Percentiles rank a stretch among this genome's conserved stretches.
Conservation (phyloP, 108 stramenopile species). For the Cyclotella atomus region DNA sequence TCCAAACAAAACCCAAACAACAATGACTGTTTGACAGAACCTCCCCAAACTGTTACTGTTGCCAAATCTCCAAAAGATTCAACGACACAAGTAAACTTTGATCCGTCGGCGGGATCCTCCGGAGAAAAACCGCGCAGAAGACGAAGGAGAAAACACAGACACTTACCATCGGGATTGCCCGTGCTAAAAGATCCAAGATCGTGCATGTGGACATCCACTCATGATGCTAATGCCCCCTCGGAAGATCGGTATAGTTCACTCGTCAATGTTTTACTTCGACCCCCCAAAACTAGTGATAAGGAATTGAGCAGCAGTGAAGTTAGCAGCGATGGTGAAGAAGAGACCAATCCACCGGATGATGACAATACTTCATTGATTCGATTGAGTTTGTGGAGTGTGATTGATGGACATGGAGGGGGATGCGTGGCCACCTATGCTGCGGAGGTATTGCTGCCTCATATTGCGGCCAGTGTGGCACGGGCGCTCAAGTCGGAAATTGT, state of each 20-base stretch:
- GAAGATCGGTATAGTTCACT: constrained; percentile 83
- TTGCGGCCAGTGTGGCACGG: constrained; percentile 70
- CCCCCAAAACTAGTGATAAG: constrained; percentile 28
- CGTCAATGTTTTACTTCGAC: constrained; percentile 73
- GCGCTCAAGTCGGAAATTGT: constrained; percentile 79
- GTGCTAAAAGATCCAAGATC: constrained; percentile 65
- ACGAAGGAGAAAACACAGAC: constrained; percentile 21
- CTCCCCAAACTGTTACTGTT: not conserved
- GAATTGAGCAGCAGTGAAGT: constrained; percentile 1
- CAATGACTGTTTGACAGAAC: not conserved
- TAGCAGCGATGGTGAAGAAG: constrained; percentile 5
- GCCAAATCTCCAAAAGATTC: not conserved
- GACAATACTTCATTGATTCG: constrained; percentile 62
- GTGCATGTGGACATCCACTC: constrained; percentile 81
- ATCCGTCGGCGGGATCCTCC: not conserved
- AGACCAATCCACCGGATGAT: constrained; percentile 25
- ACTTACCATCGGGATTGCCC: constrained; percentile 63
- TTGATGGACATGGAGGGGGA: constrained; percentile 90
- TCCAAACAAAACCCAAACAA: not conserved
- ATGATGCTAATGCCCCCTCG: constrained; percentile 79
- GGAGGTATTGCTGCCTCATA: constrained; percentile 75
- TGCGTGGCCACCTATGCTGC: constrained; percentile 83
- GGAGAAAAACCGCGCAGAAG: not conserved
- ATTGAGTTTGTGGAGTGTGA: constrained; percentile 80
- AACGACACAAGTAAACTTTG: not conserved